A percentile compares a stretch with the other conserved stretches of the same genome.
Evolutionary conservation across 2,329 filamentous ascomycete genomes (phyloP).

Genomic region (Penicillium hordei): DNA sequence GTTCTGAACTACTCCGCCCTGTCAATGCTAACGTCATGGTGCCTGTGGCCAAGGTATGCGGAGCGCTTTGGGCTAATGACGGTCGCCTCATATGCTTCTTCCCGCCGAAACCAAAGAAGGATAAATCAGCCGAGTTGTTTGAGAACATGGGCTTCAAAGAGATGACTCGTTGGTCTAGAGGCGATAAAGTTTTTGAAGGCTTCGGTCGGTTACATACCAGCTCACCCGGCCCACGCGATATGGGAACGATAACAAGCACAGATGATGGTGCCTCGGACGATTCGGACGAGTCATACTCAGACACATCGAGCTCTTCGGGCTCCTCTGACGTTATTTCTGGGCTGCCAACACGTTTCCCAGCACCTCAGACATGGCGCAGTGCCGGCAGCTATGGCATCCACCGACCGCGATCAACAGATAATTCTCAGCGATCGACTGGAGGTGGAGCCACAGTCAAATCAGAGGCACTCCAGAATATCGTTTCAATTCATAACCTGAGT

Average conservation of each 20-base stretch:
- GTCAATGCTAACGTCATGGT: slow-evolving; percentile 64
- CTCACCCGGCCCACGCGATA: slow-evolving; percentile 49
- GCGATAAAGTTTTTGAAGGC: slow-evolving; percentile 60
- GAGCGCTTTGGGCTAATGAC: slow-evolving; percentile 58
- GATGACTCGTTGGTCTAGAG: slow-evolving; percentile 49
- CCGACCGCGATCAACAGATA: slow-evolving; percentile 51
- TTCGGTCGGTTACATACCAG: slow-evolving; percentile 60
- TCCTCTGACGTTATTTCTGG: slow-evolving; percentile 47
- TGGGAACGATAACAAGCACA: slow-evolving; percentile 42
- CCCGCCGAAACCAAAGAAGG: slow-evolving; percentile 52
- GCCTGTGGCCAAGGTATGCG: slow-evolving; percentile 60
- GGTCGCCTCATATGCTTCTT: slow-evolving; percentile 61
- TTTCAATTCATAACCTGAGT: slow-evolving; percentile 71
- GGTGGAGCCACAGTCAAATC: slow-evolving; percentile 55
- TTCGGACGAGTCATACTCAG: slow-evolving; percentile 57
- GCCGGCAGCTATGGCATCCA: slow-evolving; percentile 55
- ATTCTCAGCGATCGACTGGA: slow-evolving; percentile 54
- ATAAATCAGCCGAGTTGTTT: slow-evolving; percentile 51
- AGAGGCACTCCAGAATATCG: slow-evolving; percentile 61
- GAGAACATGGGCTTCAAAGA: slow-evolving; percentile 51
- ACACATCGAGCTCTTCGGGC: slow-evolving; percentile 56
- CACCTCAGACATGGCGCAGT: slow-evolving; percentile 54
- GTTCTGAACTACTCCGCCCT: slow-evolving; percentile 53
- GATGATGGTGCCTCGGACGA: slow-evolving; percentile 47
- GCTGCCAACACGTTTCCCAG: slow-evolving; percentile 50